Conservation (phyloP, 306 rosid species). For the Vachellia pachyceras region DNA sequence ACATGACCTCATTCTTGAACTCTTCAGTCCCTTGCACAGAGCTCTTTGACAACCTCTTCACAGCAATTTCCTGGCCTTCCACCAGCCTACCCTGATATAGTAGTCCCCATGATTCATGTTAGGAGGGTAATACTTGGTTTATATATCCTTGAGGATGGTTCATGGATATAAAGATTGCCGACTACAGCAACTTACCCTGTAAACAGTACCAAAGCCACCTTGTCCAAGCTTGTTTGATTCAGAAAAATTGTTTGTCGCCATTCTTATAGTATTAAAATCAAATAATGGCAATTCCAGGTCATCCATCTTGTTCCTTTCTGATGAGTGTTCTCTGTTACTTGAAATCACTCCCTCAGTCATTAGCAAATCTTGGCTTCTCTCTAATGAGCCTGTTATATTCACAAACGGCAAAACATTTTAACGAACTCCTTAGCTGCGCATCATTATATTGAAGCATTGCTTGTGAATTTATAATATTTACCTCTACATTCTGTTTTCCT, state of each 20-base stretch:
- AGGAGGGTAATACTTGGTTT: constrained; percentile 11
- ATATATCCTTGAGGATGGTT: background rate
- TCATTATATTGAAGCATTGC: background rate
- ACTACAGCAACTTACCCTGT: constrained; percentile 24
- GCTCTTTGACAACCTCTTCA: constrained; percentile 67
- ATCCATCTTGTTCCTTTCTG: constrained; percentile 32
- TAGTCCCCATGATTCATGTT: constrained; percentile 23
- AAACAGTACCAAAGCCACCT: no score
- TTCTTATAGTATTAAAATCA: no score
- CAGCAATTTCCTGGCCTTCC: constrained; percentile 74
- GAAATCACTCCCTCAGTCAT: constrained; percentile 53
- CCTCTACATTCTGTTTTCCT: constrained; percentile 47
- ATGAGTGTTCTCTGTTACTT: constrained; percentile 51
- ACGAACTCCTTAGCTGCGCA: constrained; percentile 9
- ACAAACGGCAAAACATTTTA: constrained; percentile 26
- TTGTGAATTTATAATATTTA: constrained; percentile 20
- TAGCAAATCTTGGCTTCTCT: constrained; percentile 59
- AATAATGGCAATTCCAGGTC: no score
- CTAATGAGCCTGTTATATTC: constrained; percentile 52
- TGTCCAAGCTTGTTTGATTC: no score
- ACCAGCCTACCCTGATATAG: constrained; percentile 59
- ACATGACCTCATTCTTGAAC: constrained; percentile 69
- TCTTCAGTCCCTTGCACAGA: constrained; percentile 77
- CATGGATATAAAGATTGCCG: constrained; percentile 4
- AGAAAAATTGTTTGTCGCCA: no score